A percentile compares a stretch with the other conserved stretches of the same genome.
Conservation (phyloP, 225 moss, liverwort and hornwort species). For the Climacium dendroides region DNA sequence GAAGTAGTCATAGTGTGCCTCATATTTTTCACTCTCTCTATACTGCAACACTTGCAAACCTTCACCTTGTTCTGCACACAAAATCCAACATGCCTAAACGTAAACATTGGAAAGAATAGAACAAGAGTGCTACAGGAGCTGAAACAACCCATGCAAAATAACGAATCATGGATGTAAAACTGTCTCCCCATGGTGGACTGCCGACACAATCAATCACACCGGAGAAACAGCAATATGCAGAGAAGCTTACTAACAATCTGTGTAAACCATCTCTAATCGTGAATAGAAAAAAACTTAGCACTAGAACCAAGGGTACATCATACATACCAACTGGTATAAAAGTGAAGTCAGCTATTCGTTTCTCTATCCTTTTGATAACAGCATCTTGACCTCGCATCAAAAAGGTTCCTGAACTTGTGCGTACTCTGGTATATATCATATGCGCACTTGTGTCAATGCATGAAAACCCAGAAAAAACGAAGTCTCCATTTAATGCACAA, state of each 20-base stretch:
- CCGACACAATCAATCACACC: neutral
- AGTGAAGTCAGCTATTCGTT: constrained; percentile 88
- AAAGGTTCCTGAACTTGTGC: constrained; percentile 99
- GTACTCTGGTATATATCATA: constrained; percentile 42
- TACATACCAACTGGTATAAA: constrained; percentile 72
- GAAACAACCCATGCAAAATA: neutral
- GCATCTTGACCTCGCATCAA: constrained; percentile 78
- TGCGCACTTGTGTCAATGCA: neutral
- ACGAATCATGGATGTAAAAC: neutral
- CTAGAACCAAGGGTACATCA: neutral
- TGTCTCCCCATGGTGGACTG: neutral
- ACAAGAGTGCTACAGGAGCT: neutral
- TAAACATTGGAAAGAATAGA: neutral
- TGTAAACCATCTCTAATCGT: neutral
- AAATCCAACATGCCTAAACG: neutral
- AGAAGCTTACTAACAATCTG: neutral
- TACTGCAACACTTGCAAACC: constrained; percentile 98
- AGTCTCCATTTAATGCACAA: neutral
- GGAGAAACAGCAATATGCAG: neutral
- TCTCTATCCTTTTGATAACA: constrained; percentile 54
- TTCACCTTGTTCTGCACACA: constrained; percentile 83
- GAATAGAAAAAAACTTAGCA: neutral
- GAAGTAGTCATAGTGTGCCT: constrained; percentile 95
- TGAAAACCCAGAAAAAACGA: neutral
- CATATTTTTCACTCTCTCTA: constrained; percentile 87